Base-by-base conservation (phyloP, 2,329 filamentous ascomycete genomes). In the Alternaria atra region DNA sequence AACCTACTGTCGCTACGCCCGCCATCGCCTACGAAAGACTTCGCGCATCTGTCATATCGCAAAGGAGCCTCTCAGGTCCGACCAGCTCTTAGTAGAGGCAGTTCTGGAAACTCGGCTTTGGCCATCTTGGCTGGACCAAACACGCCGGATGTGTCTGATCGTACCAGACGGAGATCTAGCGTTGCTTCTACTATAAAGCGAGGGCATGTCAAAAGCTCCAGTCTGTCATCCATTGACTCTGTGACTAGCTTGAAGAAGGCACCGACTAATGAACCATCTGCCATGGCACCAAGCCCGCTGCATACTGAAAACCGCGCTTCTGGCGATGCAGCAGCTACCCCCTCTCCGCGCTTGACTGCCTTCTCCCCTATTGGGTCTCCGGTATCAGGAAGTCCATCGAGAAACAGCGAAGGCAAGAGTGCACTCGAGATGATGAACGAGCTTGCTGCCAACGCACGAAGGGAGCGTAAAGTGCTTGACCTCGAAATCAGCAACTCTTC, bases 401-500 rank as follows among this genome's bases (percentile, higher is more conserved):
- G 86, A 76, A 84, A 83, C 48, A 82, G 76, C 30, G 81, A 80
- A 69, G 77, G 71, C 63, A 75, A 73, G 77, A 84, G 64, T 73
- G 70, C 82, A 1, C 74, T 86, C 15, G 88, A 90, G 56, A 84
- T 88, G 7, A 82, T 91, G 63, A 91, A 88, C 63, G 93, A 96
- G 61, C 84, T 93, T 6, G 93, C 95, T 10, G 87, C 91, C n/a
- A 95, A 93, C 75, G 95, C 95, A 13, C 88, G 95, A 30, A 87
- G 93, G 35, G 95, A 98, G 79, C 88, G 95, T 63, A 99, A 98
- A 81, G 94, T 99, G 1, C 87, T 98, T 68, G 95, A 99, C 76
- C 83, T 99, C 6, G 93, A 99, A 76, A 99, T 99, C 65, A 97
- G 91, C 56, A 99, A 99, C 73, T 95, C 93, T 1, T 97, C 94